A percentile compares a stretch with the other conserved stretches of the same genome.
Evolutionary conservation across 768 basidiomycete species (phyloP).

Genomic region (Collybia sordida): DNA sequence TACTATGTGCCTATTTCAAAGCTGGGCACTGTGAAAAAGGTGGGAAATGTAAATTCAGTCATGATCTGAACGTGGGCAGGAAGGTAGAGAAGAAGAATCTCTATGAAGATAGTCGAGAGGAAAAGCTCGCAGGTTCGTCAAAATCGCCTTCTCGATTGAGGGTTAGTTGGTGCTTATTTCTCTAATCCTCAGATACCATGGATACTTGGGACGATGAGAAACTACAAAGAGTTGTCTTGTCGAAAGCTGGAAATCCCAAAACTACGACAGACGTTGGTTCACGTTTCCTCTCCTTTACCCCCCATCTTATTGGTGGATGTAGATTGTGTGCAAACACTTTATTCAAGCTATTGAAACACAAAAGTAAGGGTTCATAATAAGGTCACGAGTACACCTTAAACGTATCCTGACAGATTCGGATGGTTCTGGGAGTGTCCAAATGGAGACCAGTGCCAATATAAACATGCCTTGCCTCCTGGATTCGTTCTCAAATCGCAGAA

Average conservation of each 20-base stretch:
- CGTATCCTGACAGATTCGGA: slow-evolving; percentile 55
- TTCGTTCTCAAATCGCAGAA: slow-evolving; percentile 93
- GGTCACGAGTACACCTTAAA: background rate
- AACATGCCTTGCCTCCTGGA: slow-evolving; percentile 93
- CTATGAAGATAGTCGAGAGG: slow-evolving; percentile 86
- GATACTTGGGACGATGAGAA: slow-evolving; percentile 97
- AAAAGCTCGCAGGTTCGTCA: slow-evolving; percentile 66
- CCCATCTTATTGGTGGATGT: slow-evolving; percentile 2
- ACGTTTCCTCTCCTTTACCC: background rate
- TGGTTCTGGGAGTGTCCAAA: slow-evolving; percentile 98
- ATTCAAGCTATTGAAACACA: slow-evolving; percentile 93
- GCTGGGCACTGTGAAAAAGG: slow-evolving; percentile 94
- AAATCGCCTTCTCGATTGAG: background rate
- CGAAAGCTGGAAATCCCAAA: slow-evolving; percentile 86
- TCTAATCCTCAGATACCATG: slow-evolving; percentile 76
- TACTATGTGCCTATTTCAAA: slow-evolving; percentile 92
- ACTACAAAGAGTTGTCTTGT: slow-evolving; percentile 80
- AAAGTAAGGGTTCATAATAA: slow-evolving; percentile 46
- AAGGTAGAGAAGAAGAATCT: slow-evolving; percentile 96
- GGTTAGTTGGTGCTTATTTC: background rate
- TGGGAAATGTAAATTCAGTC: slow-evolving; percentile 95
- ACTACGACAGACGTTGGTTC: slow-evolving; percentile 83
- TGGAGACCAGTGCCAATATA: slow-evolving; percentile 87
- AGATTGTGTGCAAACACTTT: slow-evolving; percentile 99
- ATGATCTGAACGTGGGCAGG: slow-evolving; percentile 83